These are phyloP conservation scores for Xylaria longipes DNA, from an alignment of 495 filamentous ascomycete species.

Conservation along the genomic window DNA sequence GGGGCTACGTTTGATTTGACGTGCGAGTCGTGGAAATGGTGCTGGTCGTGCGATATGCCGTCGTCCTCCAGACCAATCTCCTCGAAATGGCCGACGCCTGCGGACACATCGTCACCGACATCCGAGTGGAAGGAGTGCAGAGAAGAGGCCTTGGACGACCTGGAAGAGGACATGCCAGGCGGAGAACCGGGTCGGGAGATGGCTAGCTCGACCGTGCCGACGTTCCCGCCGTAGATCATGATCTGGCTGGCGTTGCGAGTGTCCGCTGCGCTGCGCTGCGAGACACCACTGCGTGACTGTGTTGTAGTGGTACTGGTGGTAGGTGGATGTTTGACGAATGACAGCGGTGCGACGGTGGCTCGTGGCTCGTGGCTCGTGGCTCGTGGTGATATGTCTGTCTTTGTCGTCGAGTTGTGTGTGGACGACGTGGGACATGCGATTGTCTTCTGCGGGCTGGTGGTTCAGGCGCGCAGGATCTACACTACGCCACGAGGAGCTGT, in stretches of 20 bases:
- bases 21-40: conserved; percentile 51
- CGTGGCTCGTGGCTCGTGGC: neutral
- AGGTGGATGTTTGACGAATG: neutral
- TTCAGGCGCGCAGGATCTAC: conserved; percentile 3
- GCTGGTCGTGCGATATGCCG: conserved; percentile 40
- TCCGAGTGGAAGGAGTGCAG: conserved; percentile 78
- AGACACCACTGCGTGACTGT: conserved; percentile 4
- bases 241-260: conserved; percentile 53
- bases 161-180: conserved; percentile 79
- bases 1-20: conserved; percentile 44
- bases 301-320: neutral
- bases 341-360: neutral
- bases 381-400: neutral
- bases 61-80: conserved; percentile 90
- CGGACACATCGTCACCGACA: conserved; percentile 62
- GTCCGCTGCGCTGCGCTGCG: neutral
- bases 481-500: conserved; percentile 15
- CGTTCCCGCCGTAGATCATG: conserved; percentile 58
- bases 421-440: neutral
- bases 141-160: conserved; percentile 91
- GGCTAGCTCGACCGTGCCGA: conserved; percentile 50
- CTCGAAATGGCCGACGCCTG: conserved; percentile 84
- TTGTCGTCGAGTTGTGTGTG: neutral
- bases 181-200: conserved; percentile 73
- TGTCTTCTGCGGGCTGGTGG: neutral